These are phyloP conservation scores for Rhinocladiella similis DNA, from an alignment of 2,329 filamentous ascomycete species.

Conservation along the genomic window DNA sequence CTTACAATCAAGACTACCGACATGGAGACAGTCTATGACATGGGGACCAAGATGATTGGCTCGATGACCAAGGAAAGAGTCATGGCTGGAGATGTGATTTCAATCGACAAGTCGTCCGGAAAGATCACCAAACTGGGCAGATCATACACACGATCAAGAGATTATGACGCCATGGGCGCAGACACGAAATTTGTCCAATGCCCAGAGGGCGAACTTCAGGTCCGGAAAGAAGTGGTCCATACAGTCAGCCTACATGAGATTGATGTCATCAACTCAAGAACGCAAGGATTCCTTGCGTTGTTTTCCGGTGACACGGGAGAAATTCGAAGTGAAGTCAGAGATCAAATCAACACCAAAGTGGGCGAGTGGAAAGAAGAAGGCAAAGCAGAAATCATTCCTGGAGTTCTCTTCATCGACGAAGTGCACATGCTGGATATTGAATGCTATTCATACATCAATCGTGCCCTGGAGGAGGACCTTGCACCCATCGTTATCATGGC, in stretches of 20 bases:
- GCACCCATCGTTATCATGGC: constrained; percentile 99
- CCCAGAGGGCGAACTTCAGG: constrained; percentile 94
- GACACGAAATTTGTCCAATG: constrained; percentile 98
- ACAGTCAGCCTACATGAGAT: constrained; percentile 98
- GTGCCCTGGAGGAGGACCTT: constrained; percentile 89
- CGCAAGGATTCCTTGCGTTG: constrained; percentile 95
- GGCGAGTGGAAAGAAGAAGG: constrained; percentile 99
- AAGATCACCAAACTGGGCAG: constrained; percentile 97
- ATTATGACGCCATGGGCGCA: constrained; percentile 98
- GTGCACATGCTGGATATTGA: constrained; percentile 99
- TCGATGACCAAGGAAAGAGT: constrained; percentile 99
- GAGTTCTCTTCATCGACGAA: constrained; percentile 97
- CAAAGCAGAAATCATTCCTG: constrained; percentile 96
- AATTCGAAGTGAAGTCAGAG: constrained; percentile 93
- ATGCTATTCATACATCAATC: constrained; percentile 98
- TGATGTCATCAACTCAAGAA: constrained; percentile 97
- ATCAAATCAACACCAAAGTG: constrained; percentile 99
- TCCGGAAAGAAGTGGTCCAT: constrained; percentile 94
- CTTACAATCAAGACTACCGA: constrained; percentile 99
- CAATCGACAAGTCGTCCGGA: constrained; percentile 96
- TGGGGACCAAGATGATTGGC: constrained; percentile 99
- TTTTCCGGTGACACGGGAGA: constrained; percentile 98
- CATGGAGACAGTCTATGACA: constrained; percentile 99
- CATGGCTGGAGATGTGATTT: constrained; percentile 97
- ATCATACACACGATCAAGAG: constrained; percentile 89